These are phyloP conservation scores for Plasmodium ovale DNA, from an alignment of 169 alveolate species.

Conservation along the genomic window DNA sequence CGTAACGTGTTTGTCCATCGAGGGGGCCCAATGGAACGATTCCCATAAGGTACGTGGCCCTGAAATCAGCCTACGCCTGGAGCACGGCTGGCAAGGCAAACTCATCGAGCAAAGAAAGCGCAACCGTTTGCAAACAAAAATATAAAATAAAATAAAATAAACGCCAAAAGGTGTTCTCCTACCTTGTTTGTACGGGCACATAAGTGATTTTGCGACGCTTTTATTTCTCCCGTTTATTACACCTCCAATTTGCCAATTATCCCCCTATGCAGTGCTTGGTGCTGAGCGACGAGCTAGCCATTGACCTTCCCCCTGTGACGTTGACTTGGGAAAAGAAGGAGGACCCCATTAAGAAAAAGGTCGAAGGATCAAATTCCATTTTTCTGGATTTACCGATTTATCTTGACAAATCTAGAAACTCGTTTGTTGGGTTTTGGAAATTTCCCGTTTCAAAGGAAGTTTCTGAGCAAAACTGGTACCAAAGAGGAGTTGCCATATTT, in stretches of 20 bases:
- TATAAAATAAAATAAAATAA: too few species aligned
- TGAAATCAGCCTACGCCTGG: too few species aligned
- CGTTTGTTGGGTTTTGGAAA: constrained; percentile 86
- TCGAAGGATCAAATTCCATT: constrained; percentile 77
- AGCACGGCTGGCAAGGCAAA: too few species aligned
- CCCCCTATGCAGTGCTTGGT: constrained; percentile 71
- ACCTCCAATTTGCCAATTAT: background rate
- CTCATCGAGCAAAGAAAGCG: too few species aligned
- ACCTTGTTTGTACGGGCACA: background rate
- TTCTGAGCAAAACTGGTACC: constrained; percentile 86
- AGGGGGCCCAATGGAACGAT: constrained; percentile 89
- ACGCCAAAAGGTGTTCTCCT: too few species aligned
- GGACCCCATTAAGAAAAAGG: constrained; percentile 53
- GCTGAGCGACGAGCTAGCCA: constrained; percentile 83
- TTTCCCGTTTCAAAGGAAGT: constrained; percentile 84
- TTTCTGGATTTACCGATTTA: constrained; percentile 88
- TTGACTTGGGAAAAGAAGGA: constrained; percentile 86
- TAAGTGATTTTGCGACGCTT: background rate
- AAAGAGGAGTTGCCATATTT: constrained; percentile 88
- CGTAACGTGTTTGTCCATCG: constrained; percentile 87
- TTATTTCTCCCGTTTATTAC: background rate
- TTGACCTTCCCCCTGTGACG: constrained; percentile 83
- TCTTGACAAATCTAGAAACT: constrained; percentile 88
- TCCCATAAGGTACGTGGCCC: constrained; percentile 21
- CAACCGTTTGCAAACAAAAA: too few species aligned